Conservation (phyloP, 768 basidiomycete species). For the Albatrellus ellisii region DNA sequence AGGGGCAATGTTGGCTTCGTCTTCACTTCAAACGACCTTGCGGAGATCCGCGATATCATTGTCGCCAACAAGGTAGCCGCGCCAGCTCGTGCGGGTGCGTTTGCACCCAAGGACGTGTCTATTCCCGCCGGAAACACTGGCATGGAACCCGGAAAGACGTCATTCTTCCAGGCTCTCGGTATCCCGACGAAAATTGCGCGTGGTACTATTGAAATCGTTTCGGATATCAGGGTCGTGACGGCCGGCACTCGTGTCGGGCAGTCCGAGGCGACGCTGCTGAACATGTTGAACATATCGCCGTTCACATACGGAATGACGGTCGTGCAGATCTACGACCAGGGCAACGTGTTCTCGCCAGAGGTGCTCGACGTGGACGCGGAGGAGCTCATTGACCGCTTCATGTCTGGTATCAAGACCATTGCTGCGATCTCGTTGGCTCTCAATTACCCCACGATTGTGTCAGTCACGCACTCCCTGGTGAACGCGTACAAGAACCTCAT, state of each 20-base stretch:
- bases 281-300: conserved; percentile 99
- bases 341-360: conserved; percentile 79
- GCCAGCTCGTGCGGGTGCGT: conserved; percentile 96
- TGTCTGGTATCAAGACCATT: conserved; percentile 88
- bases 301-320: conserved; percentile 99
- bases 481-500: conserved; percentile 99
- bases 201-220: conserved; percentile 99
- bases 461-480: conserved; percentile 89
- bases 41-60: conserved; percentile 90
- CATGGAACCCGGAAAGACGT: conserved; percentile 99
- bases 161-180: conserved; percentile 99
- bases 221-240: conserved; percentile 89
- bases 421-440: conserved; percentile 93
- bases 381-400: conserved; percentile 84
- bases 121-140: conserved; percentile 97
- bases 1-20: conserved; percentile 99
- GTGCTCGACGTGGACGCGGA: conserved; percentile 92
- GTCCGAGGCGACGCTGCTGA: conserved; percentile 95
- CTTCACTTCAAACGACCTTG: conserved; percentile 86
- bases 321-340: conserved; percentile 90
- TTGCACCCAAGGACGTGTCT: conserved; percentile 82
- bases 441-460: conserved; percentile 92
- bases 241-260: conserved; percentile 89
- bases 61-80: conserved; percentile 96
- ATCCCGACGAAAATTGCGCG: conserved; percentile 99